Evolutionary conservation across 257 asterid genomes (phyloP).

Genomic region (Salvia splendens): DNA sequence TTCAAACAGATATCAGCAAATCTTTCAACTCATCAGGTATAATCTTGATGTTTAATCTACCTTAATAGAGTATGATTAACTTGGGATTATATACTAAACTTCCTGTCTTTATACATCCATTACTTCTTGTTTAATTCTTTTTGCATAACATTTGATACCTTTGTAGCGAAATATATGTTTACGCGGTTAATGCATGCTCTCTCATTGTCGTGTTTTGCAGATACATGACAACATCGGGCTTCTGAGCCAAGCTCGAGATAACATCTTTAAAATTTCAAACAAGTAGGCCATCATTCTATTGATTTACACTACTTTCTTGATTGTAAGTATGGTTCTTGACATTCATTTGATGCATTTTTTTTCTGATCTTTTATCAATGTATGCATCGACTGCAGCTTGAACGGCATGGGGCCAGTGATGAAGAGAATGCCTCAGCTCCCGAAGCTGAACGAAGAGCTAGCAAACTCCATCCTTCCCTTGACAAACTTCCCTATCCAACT

Average conservation of each 20-base stretch:
- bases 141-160: background rate
- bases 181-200: constrained; percentile 25
- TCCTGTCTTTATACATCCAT: background rate
- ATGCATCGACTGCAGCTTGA: constrained; percentile 47
- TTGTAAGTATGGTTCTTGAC: background rate
- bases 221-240: constrained; percentile 68
- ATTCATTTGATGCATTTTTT: background rate
- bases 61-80: no score
- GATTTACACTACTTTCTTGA: background rate
- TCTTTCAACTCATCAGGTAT: constrained; percentile 66
- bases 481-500: constrained; percentile 44
- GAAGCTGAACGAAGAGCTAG: constrained; percentile 66
- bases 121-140: background rate
- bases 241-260: constrained; percentile 73
- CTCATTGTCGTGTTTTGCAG: constrained; percentile 42
- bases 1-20: constrained; percentile 73
- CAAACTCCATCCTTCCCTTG: constrained; percentile 63
- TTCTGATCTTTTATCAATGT: background rate
- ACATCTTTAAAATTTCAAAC: constrained; percentile 59
- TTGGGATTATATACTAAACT: background rate
- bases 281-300: constrained; percentile 48
- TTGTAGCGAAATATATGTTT: background rate
- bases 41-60: background rate
- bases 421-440: constrained; percentile 78
- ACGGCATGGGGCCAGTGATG: constrained; percentile 51